Base-by-base conservation (phyloP, 805 yeast genomes). In the Saccharomycopsis babjevae region DNA sequence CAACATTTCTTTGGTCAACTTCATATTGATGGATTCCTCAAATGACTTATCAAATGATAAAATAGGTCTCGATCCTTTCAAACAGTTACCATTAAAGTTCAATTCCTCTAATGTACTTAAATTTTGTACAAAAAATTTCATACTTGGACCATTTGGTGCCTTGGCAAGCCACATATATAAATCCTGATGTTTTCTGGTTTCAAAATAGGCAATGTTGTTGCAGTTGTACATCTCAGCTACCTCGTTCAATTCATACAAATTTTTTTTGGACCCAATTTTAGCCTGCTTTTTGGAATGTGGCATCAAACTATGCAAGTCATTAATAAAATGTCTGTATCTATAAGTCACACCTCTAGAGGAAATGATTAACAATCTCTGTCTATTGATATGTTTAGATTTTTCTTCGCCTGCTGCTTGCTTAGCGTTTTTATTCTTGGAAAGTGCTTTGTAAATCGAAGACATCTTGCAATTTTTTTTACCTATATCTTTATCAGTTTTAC, bases 271-370 rank as follows among this genome's bases (percentile, higher is more conserved):
- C 74, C 94, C 99, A 69, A 93, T 80, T 72, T 94, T 94, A 64
- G 97, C 96, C 75, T 94, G 99, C 71, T 92, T 93, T 73, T 97
- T 85, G 50, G 96, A 86, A 71, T 94, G 99, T 61, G 99, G 99
- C 72, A 94, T 76, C 72, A 94, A 77, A 25, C 83, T 74, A 66
- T 83, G 76, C 64, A 94, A 76, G 75, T 94, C 98, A 67, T 82
- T 81, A 65, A 94, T 89, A 69, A 94, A 76, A 74, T 94, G 98
- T 70, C 99, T 91, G 71, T 94, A 98, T 77, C 99, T 86, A 72
- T 78, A 90, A 34, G 97, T 91, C 61, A 93, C 88, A 67, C 99
- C 99, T 73, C 99, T 83, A 50, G 97, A 91, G 3, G 97, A 88
- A 68, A 93, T 88, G 62, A 94, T 79, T 63, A 94, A 77, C 46